These are phyloP conservation scores for Alternaria infectoria DNA, from an alignment of 2,329 filamentous ascomycete genomes.

Conservation along the genomic window DNA sequence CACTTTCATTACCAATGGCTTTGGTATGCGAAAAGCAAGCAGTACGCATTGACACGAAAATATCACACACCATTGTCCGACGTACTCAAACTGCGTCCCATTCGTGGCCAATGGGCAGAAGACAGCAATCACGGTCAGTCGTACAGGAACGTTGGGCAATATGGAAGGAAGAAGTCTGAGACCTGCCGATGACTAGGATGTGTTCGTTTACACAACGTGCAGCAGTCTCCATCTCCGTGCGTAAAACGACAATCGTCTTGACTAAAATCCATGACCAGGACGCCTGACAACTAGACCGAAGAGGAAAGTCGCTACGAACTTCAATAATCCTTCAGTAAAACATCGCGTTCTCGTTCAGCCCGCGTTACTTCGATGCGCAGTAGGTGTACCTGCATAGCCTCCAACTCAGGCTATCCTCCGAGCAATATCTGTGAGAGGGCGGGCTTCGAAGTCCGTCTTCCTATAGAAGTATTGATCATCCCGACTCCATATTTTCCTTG, in stretches of 20 bases:
- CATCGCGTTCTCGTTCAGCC: neutral
- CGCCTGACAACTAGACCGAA: neutral
- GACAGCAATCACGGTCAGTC: neutral
- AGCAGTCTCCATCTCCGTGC: constrained; percentile 5
- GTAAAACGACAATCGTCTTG: neutral
- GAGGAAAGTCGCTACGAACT: constrained; percentile 1
- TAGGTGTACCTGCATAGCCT: neutral
- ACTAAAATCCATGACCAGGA: neutral
- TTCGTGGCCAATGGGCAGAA: neutral
- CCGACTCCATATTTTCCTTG: neutral
- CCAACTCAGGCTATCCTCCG: neutral
- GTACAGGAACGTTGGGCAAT: neutral
- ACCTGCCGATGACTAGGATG: neutral
- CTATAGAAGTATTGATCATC: neutral
- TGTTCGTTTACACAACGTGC: neutral
- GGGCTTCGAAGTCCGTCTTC: neutral
- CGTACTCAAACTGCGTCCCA: neutral
- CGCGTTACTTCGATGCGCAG: neutral
- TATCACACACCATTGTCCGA: neutral
- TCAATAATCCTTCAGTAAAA: neutral
- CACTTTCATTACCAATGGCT: neutral
- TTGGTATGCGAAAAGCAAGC: neutral
- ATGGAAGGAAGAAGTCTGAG: neutral
- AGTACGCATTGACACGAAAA: neutral
- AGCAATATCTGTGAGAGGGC: neutral